Conservation (phyloP, 352 stramenopile species). For the Phytopythium ostracodes region DNA sequence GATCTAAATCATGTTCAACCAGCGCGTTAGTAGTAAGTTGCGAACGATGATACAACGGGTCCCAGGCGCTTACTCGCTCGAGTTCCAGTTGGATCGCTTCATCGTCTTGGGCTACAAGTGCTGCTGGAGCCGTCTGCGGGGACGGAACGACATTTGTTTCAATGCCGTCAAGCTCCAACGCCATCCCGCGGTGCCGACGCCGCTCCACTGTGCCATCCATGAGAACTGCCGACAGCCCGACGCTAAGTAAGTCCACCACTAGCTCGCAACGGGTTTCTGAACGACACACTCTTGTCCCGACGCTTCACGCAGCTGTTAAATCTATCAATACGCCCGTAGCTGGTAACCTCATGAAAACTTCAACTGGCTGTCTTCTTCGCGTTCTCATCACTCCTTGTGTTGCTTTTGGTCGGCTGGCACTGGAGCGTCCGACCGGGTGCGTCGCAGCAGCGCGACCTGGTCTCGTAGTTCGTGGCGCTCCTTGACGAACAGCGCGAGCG, state of each 20-base stretch:
- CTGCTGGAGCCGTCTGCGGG: neutral
- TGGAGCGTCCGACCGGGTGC: slow-evolving; percentile 4
- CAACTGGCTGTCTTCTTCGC: no score
- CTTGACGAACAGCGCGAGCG: slow-evolving; percentile 38
- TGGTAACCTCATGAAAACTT: neutral
- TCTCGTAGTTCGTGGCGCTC: slow-evolving; percentile 37
- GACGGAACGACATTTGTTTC: neutral
- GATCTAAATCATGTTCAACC: slow-evolving; percentile 26
- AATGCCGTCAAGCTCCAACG: neutral
- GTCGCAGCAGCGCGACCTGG: slow-evolving; percentile 28
- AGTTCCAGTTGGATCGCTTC: neutral
- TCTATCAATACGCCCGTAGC: neutral
- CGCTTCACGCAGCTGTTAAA: neutral
- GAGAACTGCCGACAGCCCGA: neutral
- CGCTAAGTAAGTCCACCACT: neutral
- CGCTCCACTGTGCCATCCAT: neutral
- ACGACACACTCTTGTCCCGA: neutral
- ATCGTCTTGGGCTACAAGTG: neutral
- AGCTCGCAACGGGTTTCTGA: neutral
- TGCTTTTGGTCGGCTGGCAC: slow-evolving; percentile 17
- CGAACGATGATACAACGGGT: neutral
- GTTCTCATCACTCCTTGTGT: slow-evolving; percentile 6
- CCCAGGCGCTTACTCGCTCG: neutral
- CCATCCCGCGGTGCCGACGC: neutral
- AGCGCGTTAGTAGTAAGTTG: neutral